A percentile compares a stretch with the other conserved stretches of the same genome.
These are phyloP conservation scores for Talaromyces sp. DNA, from an alignment of 2,329 filamentous ascomycete genomes.

Conservation along the genomic window DNA sequence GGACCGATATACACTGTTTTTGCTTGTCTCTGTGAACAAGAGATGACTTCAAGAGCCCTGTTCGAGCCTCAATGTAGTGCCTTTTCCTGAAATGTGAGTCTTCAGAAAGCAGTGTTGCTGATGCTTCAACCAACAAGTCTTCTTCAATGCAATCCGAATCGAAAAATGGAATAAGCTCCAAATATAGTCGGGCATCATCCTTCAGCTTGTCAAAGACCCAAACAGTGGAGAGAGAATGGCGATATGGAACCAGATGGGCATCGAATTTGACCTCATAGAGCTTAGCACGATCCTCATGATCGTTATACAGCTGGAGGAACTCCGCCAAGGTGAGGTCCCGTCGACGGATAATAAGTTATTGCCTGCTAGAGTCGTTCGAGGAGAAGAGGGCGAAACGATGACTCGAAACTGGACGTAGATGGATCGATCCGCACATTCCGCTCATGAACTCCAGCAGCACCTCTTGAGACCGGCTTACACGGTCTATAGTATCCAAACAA, in stretches of 20 bases:
- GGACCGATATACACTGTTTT: no score
- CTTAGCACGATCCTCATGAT: neutral
- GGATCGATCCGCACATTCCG: no score
- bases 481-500: neutral
- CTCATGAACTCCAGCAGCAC: no score
- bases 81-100: slow-evolving; percentile 1
- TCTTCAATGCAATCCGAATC: slow-evolving; percentile 6
- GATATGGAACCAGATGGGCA: neutral
- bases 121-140: neutral
- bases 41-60: neutral
- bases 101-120: neutral
- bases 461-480: neutral
- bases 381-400: no score
- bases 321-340: no score
- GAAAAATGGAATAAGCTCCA: slow-evolving; percentile 6
- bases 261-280: neutral
- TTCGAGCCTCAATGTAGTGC: slow-evolving; percentile 6
- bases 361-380: no score
- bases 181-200: neutral
- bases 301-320: no score
- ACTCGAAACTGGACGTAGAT: no score
- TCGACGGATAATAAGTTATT: no score
- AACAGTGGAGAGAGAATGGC: slow-evolving; percentile 7
- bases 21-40: no score
- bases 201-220: slow-evolving; percentile 9